Conservation (phyloP, 2,329 filamentous ascomycete species). For the Huntiella omanensis region DNA sequence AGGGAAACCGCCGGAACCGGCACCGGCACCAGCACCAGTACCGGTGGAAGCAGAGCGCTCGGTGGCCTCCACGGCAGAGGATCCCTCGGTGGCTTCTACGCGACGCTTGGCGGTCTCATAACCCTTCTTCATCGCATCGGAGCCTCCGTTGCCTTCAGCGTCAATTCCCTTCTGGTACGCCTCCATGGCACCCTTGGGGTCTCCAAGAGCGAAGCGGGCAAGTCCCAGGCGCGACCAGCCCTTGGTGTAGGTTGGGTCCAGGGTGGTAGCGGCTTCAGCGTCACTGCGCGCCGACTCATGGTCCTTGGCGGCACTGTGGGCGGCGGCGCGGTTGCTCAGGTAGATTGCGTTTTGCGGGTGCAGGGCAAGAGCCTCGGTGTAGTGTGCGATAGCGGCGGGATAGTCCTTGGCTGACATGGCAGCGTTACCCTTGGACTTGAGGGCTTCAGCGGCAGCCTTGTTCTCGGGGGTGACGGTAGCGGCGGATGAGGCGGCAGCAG, state of each 20-base stretch:
- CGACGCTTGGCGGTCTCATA: slow-evolving; percentile 81
- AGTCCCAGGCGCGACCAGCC: slow-evolving; percentile 89
- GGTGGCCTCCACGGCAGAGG: slow-evolving; percentile 18
- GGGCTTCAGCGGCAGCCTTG: slow-evolving; percentile 65
- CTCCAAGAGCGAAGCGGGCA: slow-evolving; percentile 77
- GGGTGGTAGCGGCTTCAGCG: slow-evolving; percentile 72
- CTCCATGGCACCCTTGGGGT: slow-evolving; percentile 81
- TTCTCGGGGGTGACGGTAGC: slow-evolving; percentile 31
- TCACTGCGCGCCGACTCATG: slow-evolving; percentile 72
- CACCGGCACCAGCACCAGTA: slow-evolving; percentile 18
- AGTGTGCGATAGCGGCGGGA: slow-evolving; percentile 58
- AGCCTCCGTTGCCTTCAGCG: slow-evolving; percentile 81
- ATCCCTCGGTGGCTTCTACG: slow-evolving; percentile 58
- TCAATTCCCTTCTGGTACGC: slow-evolving; percentile 88
- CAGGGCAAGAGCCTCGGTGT: slow-evolving; percentile 69
- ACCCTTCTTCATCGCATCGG: slow-evolving; percentile 93
- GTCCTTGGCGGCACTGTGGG: slow-evolving; percentile 67
- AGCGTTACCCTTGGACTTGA: slow-evolving; percentile 83
- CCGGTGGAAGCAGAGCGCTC: slow-evolving; percentile 13
- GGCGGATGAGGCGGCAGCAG: slow-evolving; percentile 21
- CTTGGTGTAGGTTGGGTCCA: slow-evolving; percentile 90
- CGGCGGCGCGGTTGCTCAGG: slow-evolving; percentile 91
- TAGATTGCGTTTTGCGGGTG: slow-evolving; percentile 83
- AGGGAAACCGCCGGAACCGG: slow-evolving; percentile 39
- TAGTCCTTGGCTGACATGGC: slow-evolving; percentile 95